These are phyloP conservation scores for Coelastrella sp. DNA, from an alignment of 139 green algal genomes.

Conservation along the genomic window DNA sequence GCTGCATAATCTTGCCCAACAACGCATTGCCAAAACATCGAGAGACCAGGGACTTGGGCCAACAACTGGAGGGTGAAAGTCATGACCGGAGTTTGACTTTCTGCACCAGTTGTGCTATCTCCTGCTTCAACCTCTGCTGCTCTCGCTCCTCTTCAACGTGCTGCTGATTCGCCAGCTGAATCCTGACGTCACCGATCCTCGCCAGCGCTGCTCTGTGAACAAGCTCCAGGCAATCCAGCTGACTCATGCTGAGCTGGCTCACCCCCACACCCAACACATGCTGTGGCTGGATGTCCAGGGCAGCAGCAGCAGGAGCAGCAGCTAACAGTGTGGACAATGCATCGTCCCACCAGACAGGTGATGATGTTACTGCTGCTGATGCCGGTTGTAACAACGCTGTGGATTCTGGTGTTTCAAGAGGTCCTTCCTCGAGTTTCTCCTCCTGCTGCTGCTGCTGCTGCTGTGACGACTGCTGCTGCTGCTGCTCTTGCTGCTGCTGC, in stretches of 20 bases:
- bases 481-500: not conserved
- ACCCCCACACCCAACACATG: conserved; percentile 40
- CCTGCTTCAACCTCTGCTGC: not conserved
- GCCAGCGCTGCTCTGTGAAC: conserved; percentile 20
- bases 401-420: no score
- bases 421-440: not conserved
- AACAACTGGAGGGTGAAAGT: no score
- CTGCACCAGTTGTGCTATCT: conserved; percentile 12
- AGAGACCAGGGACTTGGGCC: no score
- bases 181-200: conserved; percentile 5
- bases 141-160: conserved; percentile 20
- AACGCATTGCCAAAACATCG: no score
- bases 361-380: conserved; percentile 16
- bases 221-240: conserved; percentile 40
- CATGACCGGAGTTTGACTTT: not conserved
- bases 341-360: conserved; percentile 10
- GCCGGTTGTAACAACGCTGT: not conserved
- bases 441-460: not conserved
- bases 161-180: conserved; percentile 28
- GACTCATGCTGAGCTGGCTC: conserved; percentile 18
- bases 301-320: conserved; percentile 34
- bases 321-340: not conserved
- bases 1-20: no score
- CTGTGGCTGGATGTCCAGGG: conserved; percentile 42
- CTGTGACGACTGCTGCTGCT: not conserved